A percentile compares a stretch with the other conserved stretches of the same genome.
Conservation (phyloP, 192 early-diverging fungal genomes). For the Backusella circina region DNA sequence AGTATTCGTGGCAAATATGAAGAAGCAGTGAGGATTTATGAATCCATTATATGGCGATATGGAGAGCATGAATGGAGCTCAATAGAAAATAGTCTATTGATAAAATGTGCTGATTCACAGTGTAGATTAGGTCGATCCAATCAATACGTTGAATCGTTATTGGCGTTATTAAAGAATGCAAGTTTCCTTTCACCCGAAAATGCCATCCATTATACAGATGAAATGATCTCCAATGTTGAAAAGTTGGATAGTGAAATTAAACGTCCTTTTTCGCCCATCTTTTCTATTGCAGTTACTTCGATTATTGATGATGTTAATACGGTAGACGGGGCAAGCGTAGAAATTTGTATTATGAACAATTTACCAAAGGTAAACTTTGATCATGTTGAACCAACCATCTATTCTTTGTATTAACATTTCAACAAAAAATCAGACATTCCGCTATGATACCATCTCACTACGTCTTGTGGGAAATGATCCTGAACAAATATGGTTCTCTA, state of each 20-base stretch:
- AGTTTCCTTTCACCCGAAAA: constrained; percentile 42
- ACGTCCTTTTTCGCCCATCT: constrained; percentile 50
- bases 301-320: constrained; percentile 58
- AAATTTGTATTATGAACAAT: constrained; percentile 50
- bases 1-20: constrained; percentile 60
- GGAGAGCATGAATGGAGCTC: constrained; percentile 58
- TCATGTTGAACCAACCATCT: no score
- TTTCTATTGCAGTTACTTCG: constrained; percentile 43
- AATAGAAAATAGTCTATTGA: constrained; percentile 62
- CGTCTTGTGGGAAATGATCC: constrained; percentile 47
- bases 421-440: no score
- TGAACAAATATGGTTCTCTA: constrained; percentile 49
- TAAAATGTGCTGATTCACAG: constrained; percentile 64
- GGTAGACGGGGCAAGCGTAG: constrained; percentile 51
- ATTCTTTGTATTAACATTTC: no score
- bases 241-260: constrained; percentile 42
- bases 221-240: constrained; percentile 39
- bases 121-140: constrained; percentile 46
- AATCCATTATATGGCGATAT: constrained; percentile 54
- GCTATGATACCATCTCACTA: constrained; percentile 43
- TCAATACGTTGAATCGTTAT: constrained; percentile 45
- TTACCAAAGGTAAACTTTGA: constrained; percentile 50
- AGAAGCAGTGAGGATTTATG: constrained; percentile 61
- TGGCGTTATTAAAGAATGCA: constrained; percentile 49
- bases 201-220: constrained; percentile 40